phyloP scores from a whole-genome alignment of 768 basidiomycete species.

The Tulasnella calospora region DNA sequence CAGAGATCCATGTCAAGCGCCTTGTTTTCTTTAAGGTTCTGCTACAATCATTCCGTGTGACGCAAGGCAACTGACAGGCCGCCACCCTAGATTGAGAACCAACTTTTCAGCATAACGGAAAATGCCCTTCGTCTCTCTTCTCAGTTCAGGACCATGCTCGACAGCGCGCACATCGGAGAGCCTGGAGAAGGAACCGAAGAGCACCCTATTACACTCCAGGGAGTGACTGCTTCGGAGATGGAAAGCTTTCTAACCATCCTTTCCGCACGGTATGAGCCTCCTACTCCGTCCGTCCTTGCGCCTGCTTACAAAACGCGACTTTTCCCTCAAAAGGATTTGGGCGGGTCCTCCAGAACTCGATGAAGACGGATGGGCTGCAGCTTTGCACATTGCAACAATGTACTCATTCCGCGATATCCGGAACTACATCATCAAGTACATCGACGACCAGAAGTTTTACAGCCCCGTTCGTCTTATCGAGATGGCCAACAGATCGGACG shows the following conservation, averaged over 20 bases:
- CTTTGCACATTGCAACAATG: constrained; percentile 17
- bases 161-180: background rate
- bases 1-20: background rate
- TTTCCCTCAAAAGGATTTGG: background rate
- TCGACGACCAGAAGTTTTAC: background rate
- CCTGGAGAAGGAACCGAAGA: background rate
- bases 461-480: constrained; percentile 11
- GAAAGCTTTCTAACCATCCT: constrained; percentile 12
- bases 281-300: background rate
- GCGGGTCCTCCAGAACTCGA: background rate
- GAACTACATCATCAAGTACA: constrained; percentile 12
- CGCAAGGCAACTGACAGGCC: too few relatives aligned
- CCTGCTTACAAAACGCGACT: background rate
- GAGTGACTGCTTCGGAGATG: background rate
- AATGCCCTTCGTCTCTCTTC: background rate
- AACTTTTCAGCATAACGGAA: background rate
- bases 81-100: background rate
- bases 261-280: constrained; percentile 1
- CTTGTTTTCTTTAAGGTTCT: background rate
- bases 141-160: background rate
- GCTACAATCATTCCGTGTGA: background rate
- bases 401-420: constrained; percentile 9
- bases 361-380: background rate
- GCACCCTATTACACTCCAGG: background rate
- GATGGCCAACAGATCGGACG: constrained; percentile 8